Base-by-base conservation (phyloP, 768 basidiomycete genomes). In the Amanita rimosa region DNA sequence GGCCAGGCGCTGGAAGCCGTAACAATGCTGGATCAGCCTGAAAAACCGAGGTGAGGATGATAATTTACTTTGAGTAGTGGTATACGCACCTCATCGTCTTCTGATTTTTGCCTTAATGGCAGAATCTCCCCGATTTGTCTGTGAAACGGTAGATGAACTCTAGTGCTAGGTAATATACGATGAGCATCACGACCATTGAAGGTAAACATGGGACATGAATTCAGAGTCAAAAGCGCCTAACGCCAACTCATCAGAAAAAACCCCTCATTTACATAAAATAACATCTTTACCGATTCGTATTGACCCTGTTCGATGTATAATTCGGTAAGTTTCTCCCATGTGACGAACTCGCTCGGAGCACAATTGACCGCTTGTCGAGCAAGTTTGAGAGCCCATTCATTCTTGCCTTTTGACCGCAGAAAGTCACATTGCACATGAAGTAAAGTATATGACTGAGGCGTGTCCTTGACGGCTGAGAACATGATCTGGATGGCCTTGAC, bases 121-220 rank as follows among this genome's bases (percentile, higher is more conserved):
- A 99, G 71, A 35, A 98, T 90, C 39, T 95, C 92, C 5, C 81
- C 81, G 53, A 98, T 92, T 39, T 84, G 78, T 48, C 83, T 76
- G 54, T 85, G 85, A 61, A 87, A 79, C 1, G 96, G 96, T 0
- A 96, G 72, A 63, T 94, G 90, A 5, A 93, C 75, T 52, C 83
- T 79, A 1, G 83, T 70, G 14, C 93, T 81, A 1, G 85, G 72
- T 8, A 97, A 79, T 62, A 76, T 79, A 3, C 93, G 79, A 61
- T 99, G 96, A 2, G 83, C 73, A 63, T 99, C 96, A 17, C 94
- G 82, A 38, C 96, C 95, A 59, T 96, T 96, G 68, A 88, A 98
- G 6, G 96, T 98, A 67, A 99, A 99, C 96, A 99, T 98, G 2
- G 95, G 94, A 68, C 96, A 97, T n/a, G 94, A 97, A 61, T 97